Conservation (phyloP, 306 rosid species). For the Corylus avellana region DNA sequence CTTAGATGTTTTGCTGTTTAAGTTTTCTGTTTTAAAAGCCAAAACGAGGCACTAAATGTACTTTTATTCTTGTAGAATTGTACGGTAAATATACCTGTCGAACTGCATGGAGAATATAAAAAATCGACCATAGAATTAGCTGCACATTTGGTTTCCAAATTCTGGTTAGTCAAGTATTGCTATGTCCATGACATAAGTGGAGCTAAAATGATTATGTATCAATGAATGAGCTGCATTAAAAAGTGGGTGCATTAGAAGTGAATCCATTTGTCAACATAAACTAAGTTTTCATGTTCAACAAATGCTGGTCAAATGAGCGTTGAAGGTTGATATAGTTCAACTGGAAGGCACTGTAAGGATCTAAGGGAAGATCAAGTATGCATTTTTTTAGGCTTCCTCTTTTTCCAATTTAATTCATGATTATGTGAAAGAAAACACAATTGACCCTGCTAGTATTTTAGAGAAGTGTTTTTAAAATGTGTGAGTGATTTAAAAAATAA, state of each 20-base stretch:
- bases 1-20: no score
- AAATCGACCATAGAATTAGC: background rate
- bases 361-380: background rate
- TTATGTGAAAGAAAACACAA: background rate
- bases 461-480: background rate
- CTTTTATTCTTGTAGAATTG: background rate
- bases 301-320: background rate
- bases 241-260: background rate
- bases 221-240: background rate
- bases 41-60: background rate
- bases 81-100: background rate
- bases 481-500: background rate
- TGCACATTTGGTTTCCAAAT: background rate
- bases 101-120: background rate
- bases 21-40: background rate
- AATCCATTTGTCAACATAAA: background rate
- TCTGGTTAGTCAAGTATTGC: background rate
- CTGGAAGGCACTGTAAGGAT: background rate
- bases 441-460: background rate
- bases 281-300: background rate
- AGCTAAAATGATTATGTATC: background rate
- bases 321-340: conserved; percentile 3
- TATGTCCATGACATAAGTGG: background rate
- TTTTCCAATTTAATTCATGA: background rate
- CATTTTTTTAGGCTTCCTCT: background rate